Evolutionary conservation across 768 basidiomycete species (phyloP), one percentile per base, ranked within the genome.

Genomic region (Psilocybe cyanescens): DNA sequence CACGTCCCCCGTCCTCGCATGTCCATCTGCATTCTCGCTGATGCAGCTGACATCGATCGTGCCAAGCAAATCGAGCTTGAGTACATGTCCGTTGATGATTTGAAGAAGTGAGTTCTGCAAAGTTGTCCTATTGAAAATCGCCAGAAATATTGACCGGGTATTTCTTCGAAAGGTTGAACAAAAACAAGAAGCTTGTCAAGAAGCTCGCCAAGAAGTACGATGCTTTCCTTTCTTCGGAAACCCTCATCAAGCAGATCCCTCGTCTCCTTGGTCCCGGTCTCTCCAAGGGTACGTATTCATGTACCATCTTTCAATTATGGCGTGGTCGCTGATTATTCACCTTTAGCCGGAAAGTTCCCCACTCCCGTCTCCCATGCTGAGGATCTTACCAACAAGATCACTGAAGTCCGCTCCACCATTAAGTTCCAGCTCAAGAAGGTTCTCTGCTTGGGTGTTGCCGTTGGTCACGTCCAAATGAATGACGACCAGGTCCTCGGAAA

Each of bases 391-490:
- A 91, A 88, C 83, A 98, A 98, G 83, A 82, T 97, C 74, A 87
- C 79, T 67, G 97, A 99, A 78, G 96, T 99, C 68, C 91, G 94
- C 74, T 97, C 95, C 68, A 99, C 97, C 67, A 99, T 99, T 88
- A 99, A 99, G 83, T 98, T 99, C 92, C 97, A 98, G 86, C 87
- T 99, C 58, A 98, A 98, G 88, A 95, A 95, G 83, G 97, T 99
- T 62, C 86, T 99, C 60, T 99, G 97, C 82, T 83, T 99, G 81
- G 97, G 95, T 82, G 97, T 99, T 67, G 97, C 97, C 70, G 92
- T 99, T 65, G 97, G 96, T 70, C 95, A 99, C 80, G 85, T 97
- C 76, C 85, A 97, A 76, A 98, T 99, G 96, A 90, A 83, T 61
- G 95, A 98, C 68, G 97, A 99, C 79, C 94, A 98, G 79, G 92